phyloP scores from a whole-genome alignment of 306 rosid genomes.

The Arachis hypogaea region DNA sequence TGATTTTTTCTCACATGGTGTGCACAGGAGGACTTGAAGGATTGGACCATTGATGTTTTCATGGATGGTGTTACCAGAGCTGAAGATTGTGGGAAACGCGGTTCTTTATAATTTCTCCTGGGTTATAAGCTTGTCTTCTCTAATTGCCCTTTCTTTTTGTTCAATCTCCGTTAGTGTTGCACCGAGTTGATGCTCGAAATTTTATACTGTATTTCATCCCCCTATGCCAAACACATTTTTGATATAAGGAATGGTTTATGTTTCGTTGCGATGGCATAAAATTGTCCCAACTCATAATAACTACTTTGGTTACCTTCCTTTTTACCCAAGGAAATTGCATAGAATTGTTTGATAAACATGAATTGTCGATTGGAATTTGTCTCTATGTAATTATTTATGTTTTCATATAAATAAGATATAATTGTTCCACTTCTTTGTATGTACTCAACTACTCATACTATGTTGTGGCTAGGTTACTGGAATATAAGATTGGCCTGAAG shows the following conservation, averaged over 20 bases:
- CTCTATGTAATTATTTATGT: neutral
- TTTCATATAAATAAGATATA: neutral
- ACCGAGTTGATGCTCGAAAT: no score
- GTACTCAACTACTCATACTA: no score
- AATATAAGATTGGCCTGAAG: neutral
- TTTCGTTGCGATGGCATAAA: constrained; percentile 1
- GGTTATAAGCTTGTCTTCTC: constrained; percentile 3
- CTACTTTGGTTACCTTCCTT: constrained; percentile 2
- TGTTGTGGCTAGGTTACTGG: neutral
- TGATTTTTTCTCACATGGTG: no score
- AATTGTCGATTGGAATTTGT: neutral
- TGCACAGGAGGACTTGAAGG: constrained; percentile 70
- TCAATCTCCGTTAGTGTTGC: no score
- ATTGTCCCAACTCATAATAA: neutral
- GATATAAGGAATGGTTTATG: neutral
- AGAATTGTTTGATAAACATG: constrained; percentile 17
- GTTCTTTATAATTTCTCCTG: constrained; percentile 38
- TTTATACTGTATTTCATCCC: no score
- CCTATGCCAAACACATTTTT: no score
- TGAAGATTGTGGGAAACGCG: constrained; percentile 59
- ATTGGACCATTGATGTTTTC: constrained; percentile 82
- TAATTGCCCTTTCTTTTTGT: neutral
- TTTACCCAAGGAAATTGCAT: constrained; percentile 20
- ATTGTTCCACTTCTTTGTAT: no score
- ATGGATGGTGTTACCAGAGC: constrained; percentile 64